These are phyloP conservation scores for Xeromyces bisporus DNA, from an alignment of 495 filamentous ascomycete genomes.

Conservation along the genomic window DNA sequence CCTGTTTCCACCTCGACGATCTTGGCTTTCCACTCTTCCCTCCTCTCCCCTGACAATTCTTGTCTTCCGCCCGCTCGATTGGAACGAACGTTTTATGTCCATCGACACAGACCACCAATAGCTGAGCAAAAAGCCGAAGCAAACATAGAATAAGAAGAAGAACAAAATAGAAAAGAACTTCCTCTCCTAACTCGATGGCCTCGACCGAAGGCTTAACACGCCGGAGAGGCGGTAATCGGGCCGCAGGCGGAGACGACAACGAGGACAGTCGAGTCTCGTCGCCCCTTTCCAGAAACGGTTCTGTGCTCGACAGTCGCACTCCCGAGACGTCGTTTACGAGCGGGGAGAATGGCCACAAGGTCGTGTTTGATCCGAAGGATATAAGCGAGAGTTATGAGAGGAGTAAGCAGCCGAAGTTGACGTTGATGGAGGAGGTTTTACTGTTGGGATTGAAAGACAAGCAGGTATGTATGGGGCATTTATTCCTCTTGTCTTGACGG, in stretches of 20 bases:
- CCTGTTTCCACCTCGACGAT: too few relatives aligned
- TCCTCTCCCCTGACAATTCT: slow-evolving; percentile 11
- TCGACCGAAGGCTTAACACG: slow-evolving; percentile 58
- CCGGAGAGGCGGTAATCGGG: slow-evolving; percentile 49
- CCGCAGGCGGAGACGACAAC: slow-evolving; percentile 37
- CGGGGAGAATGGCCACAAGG: slow-evolving; percentile 94
- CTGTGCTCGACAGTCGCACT: slow-evolving; percentile 43
- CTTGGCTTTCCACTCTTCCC: neutral
- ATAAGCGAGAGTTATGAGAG: slow-evolving; percentile 94
- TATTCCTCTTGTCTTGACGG: too few relatives aligned
- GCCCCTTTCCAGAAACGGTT: slow-evolving; percentile 41
- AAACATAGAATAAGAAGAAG: too few relatives aligned
- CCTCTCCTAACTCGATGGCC: too few relatives aligned
- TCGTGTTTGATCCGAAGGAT: slow-evolving; percentile 92
- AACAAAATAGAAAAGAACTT: too few relatives aligned
- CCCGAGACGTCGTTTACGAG: slow-evolving; percentile 87
- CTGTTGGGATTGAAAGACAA: slow-evolving; percentile 95
- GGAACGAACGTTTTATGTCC: too few relatives aligned
- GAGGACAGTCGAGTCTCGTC: slow-evolving; percentile 50
- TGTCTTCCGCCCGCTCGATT: too few relatives aligned
- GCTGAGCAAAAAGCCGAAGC: neutral
- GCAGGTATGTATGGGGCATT: slow-evolving; percentile 76
- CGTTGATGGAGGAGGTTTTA: slow-evolving; percentile 94
- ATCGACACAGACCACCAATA: too few relatives aligned
- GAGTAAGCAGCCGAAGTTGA: slow-evolving; percentile 94